Evolutionary conservation across 768 basidiomycete genomes (phyloP), one percentile per base, ranked within the genome.

Genomic region (Russula olivacea): DNA sequence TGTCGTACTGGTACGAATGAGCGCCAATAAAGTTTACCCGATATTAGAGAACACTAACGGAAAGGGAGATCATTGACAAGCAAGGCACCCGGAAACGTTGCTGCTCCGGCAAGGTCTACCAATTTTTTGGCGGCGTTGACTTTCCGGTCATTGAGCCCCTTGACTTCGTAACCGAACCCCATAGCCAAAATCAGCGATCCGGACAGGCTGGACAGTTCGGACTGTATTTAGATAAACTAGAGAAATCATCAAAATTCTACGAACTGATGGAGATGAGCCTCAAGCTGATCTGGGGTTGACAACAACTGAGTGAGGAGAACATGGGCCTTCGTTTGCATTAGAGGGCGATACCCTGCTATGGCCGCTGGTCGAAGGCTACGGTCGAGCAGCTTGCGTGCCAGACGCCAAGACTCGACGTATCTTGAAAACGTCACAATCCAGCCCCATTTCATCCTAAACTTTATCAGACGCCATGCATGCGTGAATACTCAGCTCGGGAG

Each of bases 21-120:
- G 43, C 6, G 2, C 28, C 28, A 28, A 2, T 4, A 28, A 28
- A 28, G 4, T 28, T 28, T 28, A 28, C 28, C 28, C 28, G 28
- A 28, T 28, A 28, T 4, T 4, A 28, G 4, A 23, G 23, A 12
- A 0, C 38, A 51, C 65, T 5, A n/a, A 66, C 65, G n/a, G 3
- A 62, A 48, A 1, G 64, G 64, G 43, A 65, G 14, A n/a, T 53
- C 36, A 38, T 65, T 65, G 34, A 65, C 61, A 10, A 65, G 55
- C 30, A 62, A 41, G 17, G 40, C 55, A 30, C 60, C 64, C 1
- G 60, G 61, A 2, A 63, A 55, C 1, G 28, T n/a, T 4, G 25
- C 5, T 48, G 15, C 10, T 25, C 45, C 15, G 2, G 23, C 32
- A 34, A 61, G 12, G 6, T 34, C 7, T 8, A 38, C 15, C 38